Percentiles rank a stretch among this genome's conserved stretches.
These are phyloP conservation scores for Colletotrichum tabaci DNA, from an alignment of 2,329 filamentous ascomycete genomes.

Conservation along the genomic window DNA sequence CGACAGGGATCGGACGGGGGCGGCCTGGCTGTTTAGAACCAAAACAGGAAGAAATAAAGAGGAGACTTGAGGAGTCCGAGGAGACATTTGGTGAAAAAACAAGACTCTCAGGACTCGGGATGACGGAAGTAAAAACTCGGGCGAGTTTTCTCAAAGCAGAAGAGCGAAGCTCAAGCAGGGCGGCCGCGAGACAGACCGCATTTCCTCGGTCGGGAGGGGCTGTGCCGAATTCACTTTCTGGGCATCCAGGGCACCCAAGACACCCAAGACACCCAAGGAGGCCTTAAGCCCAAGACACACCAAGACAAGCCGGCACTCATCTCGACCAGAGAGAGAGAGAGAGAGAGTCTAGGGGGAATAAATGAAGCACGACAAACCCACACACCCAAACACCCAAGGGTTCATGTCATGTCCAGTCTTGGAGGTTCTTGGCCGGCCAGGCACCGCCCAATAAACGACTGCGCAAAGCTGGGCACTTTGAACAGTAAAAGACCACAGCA, in stretches of 20 bases:
- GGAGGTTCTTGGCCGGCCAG: slow-evolving; percentile 13
- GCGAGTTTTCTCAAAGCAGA: neutral
- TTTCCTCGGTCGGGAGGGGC: slow-evolving; percentile 6
- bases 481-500: no score
- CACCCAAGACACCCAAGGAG: neutral
- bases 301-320: neutral
- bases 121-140: neutral
- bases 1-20: neutral
- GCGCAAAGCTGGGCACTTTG: neutral
- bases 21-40: neutral
- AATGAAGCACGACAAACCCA: neutral
- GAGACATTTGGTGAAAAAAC: neutral
- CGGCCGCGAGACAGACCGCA: no score
- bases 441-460: neutral
- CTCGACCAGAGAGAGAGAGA: neutral
- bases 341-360: neutral
- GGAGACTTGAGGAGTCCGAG: neutral
- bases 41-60: neutral
- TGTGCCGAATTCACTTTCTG: slow-evolving; percentile 14
- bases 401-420: neutral
- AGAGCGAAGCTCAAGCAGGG: neutral
- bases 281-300: neutral
- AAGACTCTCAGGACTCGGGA: neutral
- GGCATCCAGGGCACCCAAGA: slow-evolving; percentile 12
- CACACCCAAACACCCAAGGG: neutral